Conservation (phyloP, 257 asterid species). For the Solanum etuberosum region DNA sequence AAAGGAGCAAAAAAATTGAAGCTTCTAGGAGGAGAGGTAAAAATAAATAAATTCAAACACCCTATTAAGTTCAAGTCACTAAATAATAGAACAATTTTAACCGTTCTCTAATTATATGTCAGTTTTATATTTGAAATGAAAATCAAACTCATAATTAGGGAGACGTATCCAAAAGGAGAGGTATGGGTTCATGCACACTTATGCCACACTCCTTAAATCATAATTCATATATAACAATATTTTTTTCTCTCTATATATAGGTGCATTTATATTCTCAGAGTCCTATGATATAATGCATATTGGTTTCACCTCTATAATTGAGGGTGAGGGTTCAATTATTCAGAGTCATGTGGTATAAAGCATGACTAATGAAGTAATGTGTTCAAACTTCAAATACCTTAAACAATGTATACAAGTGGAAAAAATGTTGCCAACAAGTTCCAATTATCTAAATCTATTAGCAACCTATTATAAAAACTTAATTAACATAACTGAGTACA, state of each 20-base stretch:
- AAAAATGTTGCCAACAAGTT: background rate
- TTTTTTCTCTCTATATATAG: accelerated
- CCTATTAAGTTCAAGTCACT: background rate
- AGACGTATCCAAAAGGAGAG: background rate
- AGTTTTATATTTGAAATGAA: background rate
- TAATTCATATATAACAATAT: no score
- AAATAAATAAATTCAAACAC: background rate
- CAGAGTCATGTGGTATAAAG: background rate
- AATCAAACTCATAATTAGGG: background rate
- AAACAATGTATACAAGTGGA: background rate
- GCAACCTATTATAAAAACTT: background rate
- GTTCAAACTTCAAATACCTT: background rate
- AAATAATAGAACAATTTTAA: no score
- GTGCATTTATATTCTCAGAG: background rate
- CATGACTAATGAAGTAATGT: background rate
- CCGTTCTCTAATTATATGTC: background rate
- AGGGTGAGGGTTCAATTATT: background rate
- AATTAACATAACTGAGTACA: background rate
- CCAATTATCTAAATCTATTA: background rate
- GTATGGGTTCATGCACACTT: background rate
- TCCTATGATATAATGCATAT: background rate
- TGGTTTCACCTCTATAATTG: background rate
- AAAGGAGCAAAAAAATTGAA: no score
- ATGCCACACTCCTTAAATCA: no score
- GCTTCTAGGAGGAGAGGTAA: no score